Base-by-base conservation (phyloP, 371 early-diverging fungal genomes). In the Apophysomyces ossiformis region DNA sequence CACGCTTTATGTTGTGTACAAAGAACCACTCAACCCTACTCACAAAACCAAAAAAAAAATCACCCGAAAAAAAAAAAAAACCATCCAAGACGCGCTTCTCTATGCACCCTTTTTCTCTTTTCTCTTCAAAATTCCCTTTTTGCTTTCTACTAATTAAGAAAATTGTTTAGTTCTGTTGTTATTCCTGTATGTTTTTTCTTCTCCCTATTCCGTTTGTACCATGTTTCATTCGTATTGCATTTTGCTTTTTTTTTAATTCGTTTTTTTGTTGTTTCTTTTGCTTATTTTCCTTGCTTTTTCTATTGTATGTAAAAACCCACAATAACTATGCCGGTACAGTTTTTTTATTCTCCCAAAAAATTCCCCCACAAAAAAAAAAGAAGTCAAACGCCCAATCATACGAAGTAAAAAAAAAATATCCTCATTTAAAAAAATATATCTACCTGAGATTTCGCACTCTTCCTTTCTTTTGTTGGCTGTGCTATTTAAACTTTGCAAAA, bases 351-450 rank as follows among this genome's bases (percentile, higher is more conserved):
- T 26, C 32, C 32, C 1, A 26, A 45, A 45, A 45, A 45, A 45
- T 16, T 16, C 46, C 13, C 13, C 13, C 13, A 21, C 16, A 50
- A 50, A 50, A 50, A 50, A 50, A n/a, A 50, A 50, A 50, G 21
- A 50, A 50, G n/a, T 18, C 46, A 45, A 45, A 45, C 46, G 46
- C 46, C 46, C 46, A 45, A 45, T n/a, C 16, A 45, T 45, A 45
- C 46, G 46, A 45, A 45, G 65, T 58, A 60, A 65, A 65, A 65
- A 57, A 45, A 63, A 39, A 39, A 39, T 11, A 41, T 41, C 41
- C 41, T 41, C 1, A 41, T 56, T 56, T 54, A 26, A 26, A 26
- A 26, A 26, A 3, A 3, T 26, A 26, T 26, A 26, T 26, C 32
- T 26, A 26, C 32, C 32, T 26, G 1, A 0, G 1, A 26, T 26